phyloP scores from a whole-genome alignment of 1,284 basidiomycete species.

The Apiotrichum montevideense region DNA sequence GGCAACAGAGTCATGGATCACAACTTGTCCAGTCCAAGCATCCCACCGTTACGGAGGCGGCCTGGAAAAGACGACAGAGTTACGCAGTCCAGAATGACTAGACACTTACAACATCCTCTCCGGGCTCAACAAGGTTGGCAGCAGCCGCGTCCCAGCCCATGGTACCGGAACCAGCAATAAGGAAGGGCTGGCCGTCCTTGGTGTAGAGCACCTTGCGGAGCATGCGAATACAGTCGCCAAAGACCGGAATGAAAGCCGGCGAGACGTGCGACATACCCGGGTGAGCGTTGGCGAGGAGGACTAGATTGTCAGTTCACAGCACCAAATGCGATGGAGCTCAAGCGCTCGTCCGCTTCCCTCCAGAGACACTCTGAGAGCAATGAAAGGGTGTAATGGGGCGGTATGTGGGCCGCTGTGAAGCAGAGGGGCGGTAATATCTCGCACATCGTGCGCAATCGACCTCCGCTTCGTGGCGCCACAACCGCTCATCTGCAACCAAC shows the following conservation, averaged over 20 bases:
- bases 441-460: too few relatives aligned
- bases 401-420: too few relatives aligned
- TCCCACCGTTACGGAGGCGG: not conserved
- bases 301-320: constrained; percentile 20
- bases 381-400: too few relatives aligned
- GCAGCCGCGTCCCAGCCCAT: constrained; percentile 76
- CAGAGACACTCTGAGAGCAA: too few relatives aligned
- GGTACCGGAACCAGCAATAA: constrained; percentile 90
- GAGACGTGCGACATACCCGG: constrained; percentile 84
- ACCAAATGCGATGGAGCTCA: too few relatives aligned
- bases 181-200: constrained; percentile 65
- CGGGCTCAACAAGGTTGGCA: constrained; percentile 71
- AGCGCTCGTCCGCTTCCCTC: too few relatives aligned
- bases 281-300: constrained; percentile 49
- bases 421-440: too few relatives aligned
- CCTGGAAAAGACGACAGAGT: not conserved
- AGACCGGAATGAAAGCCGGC: constrained; percentile 79
- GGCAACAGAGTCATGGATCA: too few relatives aligned
- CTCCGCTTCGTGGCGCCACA: too few relatives aligned
- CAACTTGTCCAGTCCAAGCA: too few relatives aligned
- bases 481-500: too few relatives aligned
- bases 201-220: constrained; percentile 73
- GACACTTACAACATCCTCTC: constrained; percentile 62
- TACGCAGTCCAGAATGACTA: not conserved
- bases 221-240: constrained; percentile 86